Base-by-base conservation (phyloP, 129 eudicot genomes). In the Chrysanthemum seticuspe region DNA sequence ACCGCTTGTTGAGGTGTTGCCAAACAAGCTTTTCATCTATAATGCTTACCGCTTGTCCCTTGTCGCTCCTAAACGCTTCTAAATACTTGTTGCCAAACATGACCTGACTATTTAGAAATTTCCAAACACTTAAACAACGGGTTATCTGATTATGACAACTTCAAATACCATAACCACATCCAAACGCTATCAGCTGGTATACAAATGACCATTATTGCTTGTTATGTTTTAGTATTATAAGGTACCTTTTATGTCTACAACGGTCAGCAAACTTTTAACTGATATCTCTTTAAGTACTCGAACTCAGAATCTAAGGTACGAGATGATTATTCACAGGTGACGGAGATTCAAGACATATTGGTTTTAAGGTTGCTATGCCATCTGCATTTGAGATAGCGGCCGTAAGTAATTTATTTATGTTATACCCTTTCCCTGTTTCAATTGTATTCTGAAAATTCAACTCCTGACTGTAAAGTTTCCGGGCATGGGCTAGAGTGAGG, bases 261-360 rank as follows among this genome's bases (percentile, higher is more conserved):
- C 10, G 40, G 18, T 61, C 40, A 15, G 0, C 65, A 23, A 59
- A 59, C 65, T 59, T 6, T 4, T 59, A 23, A 59, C 10, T 8
- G 7, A n/a, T 36, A 12, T 34, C 23, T 31, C 19, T 6, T 56
- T 56, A 4, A 15, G 3, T 19, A 15, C 25, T 64, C 9, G 51
- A 14, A 65, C 70, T 65, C 27, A 44, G 52, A 65, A 15, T 25
- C 29, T 36, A 65, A 65, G 29, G 70, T 13, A 2, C 7, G 23
- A 23, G 57, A 13, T 52, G 66, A 6, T 21, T 62, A 13, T 31
- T 19, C 10, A 51, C 59, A 93, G 99, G 99, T 67, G 89, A 95
- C 72, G 99, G 97, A 29, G 99, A 95, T 77, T 78, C 86, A 44
- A 82, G 87, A 74, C 97, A 95, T 81, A 85, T 95, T 10, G 97